phyloP scores from a whole-genome alignment of 306 rosid species.

The Quercus berberidifolia region DNA sequence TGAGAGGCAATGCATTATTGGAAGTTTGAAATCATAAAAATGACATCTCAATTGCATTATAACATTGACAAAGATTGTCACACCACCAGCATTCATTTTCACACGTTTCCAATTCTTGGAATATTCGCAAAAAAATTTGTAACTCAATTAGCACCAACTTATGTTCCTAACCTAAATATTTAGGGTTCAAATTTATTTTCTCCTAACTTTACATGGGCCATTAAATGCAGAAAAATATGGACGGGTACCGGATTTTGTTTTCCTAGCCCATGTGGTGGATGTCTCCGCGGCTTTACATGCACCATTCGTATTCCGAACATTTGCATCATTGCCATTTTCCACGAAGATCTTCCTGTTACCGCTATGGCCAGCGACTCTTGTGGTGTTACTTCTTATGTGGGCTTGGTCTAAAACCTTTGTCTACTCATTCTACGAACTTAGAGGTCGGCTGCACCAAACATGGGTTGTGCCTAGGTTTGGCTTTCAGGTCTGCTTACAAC shows the following conservation, averaged over 20 bases:
- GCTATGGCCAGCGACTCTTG: slow-evolving; percentile 20
- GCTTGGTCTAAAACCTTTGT: slow-evolving; percentile 63
- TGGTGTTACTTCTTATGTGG: slow-evolving; percentile 72
- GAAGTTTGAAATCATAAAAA: too few species aligned
- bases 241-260: slow-evolving; percentile 72
- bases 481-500: slow-evolving; percentile 57
- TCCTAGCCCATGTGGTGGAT: slow-evolving; percentile 92
- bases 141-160: too few species aligned
- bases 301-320: slow-evolving; percentile 49
- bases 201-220: neutral
- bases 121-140: neutral
- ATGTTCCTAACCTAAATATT: too few species aligned
- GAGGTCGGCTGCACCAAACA: slow-evolving; percentile 71
- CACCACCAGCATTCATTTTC: neutral
- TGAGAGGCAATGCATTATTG: too few species aligned
- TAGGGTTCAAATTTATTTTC: too few species aligned
- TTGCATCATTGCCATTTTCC: slow-evolving; percentile 53
- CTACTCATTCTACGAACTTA: slow-evolving; percentile 53
- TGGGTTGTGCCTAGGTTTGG: slow-evolving; percentile 94
- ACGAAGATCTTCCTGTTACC: slow-evolving; percentile 44
- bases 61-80: too few species aligned
- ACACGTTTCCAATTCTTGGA: neutral
- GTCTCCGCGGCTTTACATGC: slow-evolving; percentile 55
- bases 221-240: slow-evolving; percentile 46
- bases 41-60: too few species aligned